phyloP scores from a whole-genome alignment of 768 basidiomycete genomes.

The Suillus variegatus region DNA sequence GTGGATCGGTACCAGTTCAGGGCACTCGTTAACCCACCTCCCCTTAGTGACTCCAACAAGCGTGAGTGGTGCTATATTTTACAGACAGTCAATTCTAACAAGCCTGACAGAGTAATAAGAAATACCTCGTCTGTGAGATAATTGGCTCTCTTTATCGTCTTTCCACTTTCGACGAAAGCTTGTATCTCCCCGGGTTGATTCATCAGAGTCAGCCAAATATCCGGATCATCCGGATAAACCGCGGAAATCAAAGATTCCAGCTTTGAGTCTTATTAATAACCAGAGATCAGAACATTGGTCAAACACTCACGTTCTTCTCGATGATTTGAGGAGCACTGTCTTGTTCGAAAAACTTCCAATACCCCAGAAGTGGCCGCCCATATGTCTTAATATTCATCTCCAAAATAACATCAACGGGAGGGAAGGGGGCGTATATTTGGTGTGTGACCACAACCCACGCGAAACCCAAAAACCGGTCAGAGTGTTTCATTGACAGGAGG shows the following conservation, averaged over 20 bases:
- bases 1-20: slow-evolving; percentile 40
- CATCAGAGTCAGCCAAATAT: slow-evolving; percentile 36
- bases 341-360: slow-evolving; percentile 40
- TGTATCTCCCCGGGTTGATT: slow-evolving; percentile 37
- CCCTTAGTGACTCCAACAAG: slow-evolving; percentile 26
- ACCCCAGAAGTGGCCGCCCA: slow-evolving; percentile 43
- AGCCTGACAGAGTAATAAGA: not conserved
- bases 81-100: slow-evolving; percentile 7
- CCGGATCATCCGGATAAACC: slow-evolving; percentile 35
- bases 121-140: slow-evolving; percentile 35
- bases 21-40: slow-evolving; percentile 35
- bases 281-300: not conserved
- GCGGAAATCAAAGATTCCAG: slow-evolving; percentile 42
- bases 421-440: slow-evolving; percentile 25
- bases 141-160: slow-evolving; percentile 22
- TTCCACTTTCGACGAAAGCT: slow-evolving; percentile 26
- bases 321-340: slow-evolving; percentile 34
- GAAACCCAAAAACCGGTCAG: slow-evolving; percentile 43
- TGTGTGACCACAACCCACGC: slow-evolving; percentile 40
- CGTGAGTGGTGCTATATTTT: slow-evolving; percentile 28
- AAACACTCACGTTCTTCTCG: slow-evolving; percentile 34
- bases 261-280: slow-evolving; percentile 19
- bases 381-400: slow-evolving; percentile 26
- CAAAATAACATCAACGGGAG: slow-evolving; percentile 28
- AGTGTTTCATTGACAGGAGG: slow-evolving; percentile 39